These are phyloP conservation scores for Trichoderma aggressivum DNA, from an alignment of 2,329 filamentous ascomycete genomes.

Conservation along the genomic window DNA sequence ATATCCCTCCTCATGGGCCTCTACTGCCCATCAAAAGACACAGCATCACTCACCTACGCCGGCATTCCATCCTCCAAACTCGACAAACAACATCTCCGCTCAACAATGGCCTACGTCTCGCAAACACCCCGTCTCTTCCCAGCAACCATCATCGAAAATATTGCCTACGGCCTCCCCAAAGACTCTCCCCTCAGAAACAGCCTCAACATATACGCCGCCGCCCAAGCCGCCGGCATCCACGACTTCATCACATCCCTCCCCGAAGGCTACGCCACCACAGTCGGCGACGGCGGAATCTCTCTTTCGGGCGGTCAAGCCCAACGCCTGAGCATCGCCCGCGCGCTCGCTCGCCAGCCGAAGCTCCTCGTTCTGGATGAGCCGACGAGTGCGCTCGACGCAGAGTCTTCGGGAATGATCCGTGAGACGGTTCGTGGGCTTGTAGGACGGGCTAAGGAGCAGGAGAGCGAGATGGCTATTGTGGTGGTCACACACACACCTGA, in stretches of 20 bases:
- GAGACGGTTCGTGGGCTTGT: constrained; percentile 58
- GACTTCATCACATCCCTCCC: constrained; percentile 73
- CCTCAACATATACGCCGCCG: constrained; percentile 48
- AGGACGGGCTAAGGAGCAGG: constrained; percentile 22
- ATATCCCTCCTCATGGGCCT: constrained; percentile 71
- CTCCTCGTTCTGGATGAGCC: constrained; percentile 84
- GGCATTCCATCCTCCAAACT: constrained; percentile 55
- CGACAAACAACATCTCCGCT: constrained; percentile 58
- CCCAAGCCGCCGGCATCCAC: constrained; percentile 63
- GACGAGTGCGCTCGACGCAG: constrained; percentile 73
- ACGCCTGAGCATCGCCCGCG: constrained; percentile 75
- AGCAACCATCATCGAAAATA: constrained; percentile 55
- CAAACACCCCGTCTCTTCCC: constrained; percentile 77
- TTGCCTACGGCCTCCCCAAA: constrained; percentile 69
- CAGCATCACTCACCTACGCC: constrained; percentile 52
- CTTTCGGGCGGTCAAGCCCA: constrained; percentile 83
- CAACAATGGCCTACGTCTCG: constrained; percentile 63
- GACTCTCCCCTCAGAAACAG: constrained; percentile 48
- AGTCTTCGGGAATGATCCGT: constrained; percentile 62
- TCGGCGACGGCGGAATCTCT: constrained; percentile 72
- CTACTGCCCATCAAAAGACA: constrained; percentile 46
- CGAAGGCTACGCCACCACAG: constrained; percentile 54
- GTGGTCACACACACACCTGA: constrained; percentile 78
- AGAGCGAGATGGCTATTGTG: constrained; percentile 61
- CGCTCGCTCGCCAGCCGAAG: constrained; percentile 66